Percentiles rank a stretch among this genome's conserved stretches.
phyloP scores from a whole-genome alignment of 805 yeast species.

The Pichia pseudocactophila region DNA sequence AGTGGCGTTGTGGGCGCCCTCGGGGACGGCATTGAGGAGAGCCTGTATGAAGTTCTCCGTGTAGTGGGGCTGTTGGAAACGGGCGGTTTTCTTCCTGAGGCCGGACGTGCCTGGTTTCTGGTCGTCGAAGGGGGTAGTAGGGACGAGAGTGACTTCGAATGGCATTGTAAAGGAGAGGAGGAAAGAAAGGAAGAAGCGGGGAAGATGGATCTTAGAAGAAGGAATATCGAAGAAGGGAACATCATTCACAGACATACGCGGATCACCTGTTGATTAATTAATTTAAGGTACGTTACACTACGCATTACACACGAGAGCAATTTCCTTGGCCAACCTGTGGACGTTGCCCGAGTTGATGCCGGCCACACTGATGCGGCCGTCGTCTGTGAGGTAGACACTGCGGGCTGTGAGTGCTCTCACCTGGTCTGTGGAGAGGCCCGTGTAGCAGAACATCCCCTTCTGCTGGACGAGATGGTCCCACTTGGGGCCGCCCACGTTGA shows the following conservation, averaged over 20 bases:
- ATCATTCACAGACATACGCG: too few species aligned
- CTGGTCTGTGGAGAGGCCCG: slow-evolving; percentile 68
- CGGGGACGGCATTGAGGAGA: slow-evolving; percentile 78
- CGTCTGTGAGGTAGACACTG: slow-evolving; percentile 77
- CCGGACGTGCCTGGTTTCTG: slow-evolving; percentile 99
- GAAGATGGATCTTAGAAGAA: too few species aligned
- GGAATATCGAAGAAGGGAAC: too few species aligned
- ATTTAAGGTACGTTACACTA: too few species aligned
- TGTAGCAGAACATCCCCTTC: slow-evolving; percentile 94
- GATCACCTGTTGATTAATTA: too few species aligned
- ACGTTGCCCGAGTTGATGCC: slow-evolving; percentile 80
- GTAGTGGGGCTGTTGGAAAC: slow-evolving; percentile 69
- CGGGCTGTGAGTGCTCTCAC: slow-evolving; percentile 56
- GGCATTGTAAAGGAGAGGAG: background rate
- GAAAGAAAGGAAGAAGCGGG: too few species aligned
- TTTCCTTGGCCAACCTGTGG: slow-evolving; percentile 32
- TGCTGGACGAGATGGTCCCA: slow-evolving; percentile 87
- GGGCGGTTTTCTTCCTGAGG: slow-evolving; percentile 80
- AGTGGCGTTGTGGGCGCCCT: slow-evolving; percentile 65
- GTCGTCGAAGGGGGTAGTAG: slow-evolving; percentile 73
- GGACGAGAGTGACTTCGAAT: slow-evolving; percentile 24
- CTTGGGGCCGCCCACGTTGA: slow-evolving; percentile 39
- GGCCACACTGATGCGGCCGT: slow-evolving; percentile 87
- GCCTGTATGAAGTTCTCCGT: slow-evolving; percentile 93
- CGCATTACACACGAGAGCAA: too few species aligned